Conservation (phyloP, 2,329 filamentous ascomycete genomes). For the Chrysoporthe deuterocubensis region DNA sequence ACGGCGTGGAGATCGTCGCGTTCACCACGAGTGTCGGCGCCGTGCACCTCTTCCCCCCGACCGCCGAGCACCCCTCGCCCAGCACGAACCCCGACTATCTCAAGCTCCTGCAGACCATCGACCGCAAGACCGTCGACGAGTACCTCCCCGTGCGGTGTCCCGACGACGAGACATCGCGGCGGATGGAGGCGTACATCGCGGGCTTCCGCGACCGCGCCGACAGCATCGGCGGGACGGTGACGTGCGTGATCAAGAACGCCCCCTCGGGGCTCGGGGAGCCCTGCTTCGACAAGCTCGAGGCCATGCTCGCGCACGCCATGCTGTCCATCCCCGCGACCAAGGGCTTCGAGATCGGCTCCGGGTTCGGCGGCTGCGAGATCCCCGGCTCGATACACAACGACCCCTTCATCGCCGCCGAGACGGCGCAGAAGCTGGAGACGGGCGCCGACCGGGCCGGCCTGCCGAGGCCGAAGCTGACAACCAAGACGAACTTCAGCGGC, state of each 20-base stretch:
- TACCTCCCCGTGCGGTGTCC: constrained; percentile 90
- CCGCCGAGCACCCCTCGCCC: constrained; percentile 67
- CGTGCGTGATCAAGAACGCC: constrained; percentile 86
- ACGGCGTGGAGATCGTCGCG: constrained; percentile 88
- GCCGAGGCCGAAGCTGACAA: constrained; percentile 68
- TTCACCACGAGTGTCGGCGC: constrained; percentile 86
- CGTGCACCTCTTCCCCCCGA: constrained; percentile 76
- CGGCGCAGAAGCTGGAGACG: constrained; percentile 47
- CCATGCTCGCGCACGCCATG: constrained; percentile 90
- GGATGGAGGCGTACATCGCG: constrained; percentile 81
- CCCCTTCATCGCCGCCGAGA: constrained; percentile 67
- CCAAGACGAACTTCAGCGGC: constrained; percentile 92
- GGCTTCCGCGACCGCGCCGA: constrained; percentile 78
- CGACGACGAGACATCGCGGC: constrained; percentile 61
- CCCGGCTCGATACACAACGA: constrained; percentile 93
- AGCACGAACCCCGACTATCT: constrained; percentile 81
- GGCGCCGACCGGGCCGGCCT: constrained; percentile 51
- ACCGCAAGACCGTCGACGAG: constrained; percentile 76
- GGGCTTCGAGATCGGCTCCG: constrained; percentile 93
- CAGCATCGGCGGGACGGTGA: constrained; percentile 93
- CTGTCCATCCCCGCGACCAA: constrained; percentile 93
- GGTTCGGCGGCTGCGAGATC: constrained; percentile 85
- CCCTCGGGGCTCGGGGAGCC: constrained; percentile 90
- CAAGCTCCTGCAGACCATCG: constrained; percentile 71
- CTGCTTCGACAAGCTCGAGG: constrained; percentile 94